These are phyloP conservation scores for Calocera viscosa DNA, from an alignment of 768 basidiomycete species.

Conservation along the genomic window DNA sequence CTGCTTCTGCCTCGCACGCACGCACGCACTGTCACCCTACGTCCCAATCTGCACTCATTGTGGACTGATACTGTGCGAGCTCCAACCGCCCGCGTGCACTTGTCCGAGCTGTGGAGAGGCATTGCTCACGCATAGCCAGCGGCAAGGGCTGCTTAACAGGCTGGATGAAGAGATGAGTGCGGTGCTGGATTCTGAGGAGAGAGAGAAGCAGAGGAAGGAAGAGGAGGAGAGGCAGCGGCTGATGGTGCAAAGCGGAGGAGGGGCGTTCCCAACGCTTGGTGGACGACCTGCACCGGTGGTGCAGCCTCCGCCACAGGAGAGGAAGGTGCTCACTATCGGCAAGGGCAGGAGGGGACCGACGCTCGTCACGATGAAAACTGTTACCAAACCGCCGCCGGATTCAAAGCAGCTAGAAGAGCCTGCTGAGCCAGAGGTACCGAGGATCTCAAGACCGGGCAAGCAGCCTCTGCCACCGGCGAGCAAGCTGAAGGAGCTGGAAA, in stretches of 20 bases:
- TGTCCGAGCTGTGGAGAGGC: slow-evolving; percentile 26
- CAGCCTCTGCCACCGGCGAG: background rate
- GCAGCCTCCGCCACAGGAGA: background rate
- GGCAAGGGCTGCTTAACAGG: background rate
- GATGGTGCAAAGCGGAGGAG: background rate
- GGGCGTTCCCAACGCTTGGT: background rate
- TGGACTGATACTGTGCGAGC: slow-evolving; percentile 25
- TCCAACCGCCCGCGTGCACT: slow-evolving; percentile 26
- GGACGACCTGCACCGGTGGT: background rate
- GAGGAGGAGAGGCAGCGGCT: background rate
- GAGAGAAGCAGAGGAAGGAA: background rate
- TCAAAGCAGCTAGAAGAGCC: background rate
- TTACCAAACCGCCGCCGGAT: background rate
- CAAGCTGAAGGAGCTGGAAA: slow-evolving; percentile 4
- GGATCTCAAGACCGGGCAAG: background rate
- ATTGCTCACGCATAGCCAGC: background rate
- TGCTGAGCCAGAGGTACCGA: background rate
- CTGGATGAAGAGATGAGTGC: background rate
- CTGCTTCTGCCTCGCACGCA: slow-evolving; percentile 18
- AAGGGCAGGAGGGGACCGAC: background rate
- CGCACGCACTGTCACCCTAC: slow-evolving; percentile 26
- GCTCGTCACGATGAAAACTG: background rate
- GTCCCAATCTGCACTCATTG: slow-evolving; percentile 27
- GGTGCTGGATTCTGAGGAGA: background rate
- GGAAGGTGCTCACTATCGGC: background rate